Percentiles rank a stretch among this genome's conserved stretches.
These are phyloP conservation scores for Termitomyces titanicus DNA, from an alignment of 768 basidiomycete species.

Conservation along the genomic window DNA sequence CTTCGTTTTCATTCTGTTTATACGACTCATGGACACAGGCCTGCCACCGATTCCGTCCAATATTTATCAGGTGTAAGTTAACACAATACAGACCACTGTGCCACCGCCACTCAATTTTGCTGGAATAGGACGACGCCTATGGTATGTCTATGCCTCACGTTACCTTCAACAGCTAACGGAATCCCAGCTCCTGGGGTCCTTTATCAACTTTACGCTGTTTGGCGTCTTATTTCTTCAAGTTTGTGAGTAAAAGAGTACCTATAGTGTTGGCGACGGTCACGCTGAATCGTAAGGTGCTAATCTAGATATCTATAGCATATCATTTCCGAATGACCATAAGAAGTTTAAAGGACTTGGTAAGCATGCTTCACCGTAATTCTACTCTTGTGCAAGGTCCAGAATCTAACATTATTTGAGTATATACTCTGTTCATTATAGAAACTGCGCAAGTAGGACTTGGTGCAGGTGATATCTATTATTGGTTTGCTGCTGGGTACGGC, in stretches of 20 bases:
- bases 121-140: background rate
- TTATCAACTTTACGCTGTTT: background rate
- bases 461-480: slow-evolving; percentile 22
- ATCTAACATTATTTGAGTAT: background rate
- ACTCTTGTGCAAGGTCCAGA: background rate
- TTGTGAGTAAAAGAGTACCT: background rate
- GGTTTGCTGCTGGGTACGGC: slow-evolving; percentile 26
- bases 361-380: background rate
- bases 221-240: background rate
- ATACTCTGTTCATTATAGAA: slow-evolving; percentile 15
- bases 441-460: slow-evolving; percentile 19
- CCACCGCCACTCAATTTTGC: background rate
- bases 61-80: background rate
- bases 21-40: background rate
- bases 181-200: background rate
- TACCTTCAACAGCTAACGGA: background rate
- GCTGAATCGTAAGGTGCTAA: background rate
- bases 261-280: background rate
- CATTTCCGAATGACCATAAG: background rate
- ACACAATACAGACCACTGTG: background rate
- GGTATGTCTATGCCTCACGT: background rate
- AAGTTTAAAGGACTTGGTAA: background rate
- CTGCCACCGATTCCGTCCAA: background rate
- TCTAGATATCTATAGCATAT: background rate
- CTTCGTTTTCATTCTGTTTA: too few relatives aligned